Evolutionary conservation across 495 filamentous ascomycete genomes (phyloP), one percentile per base, ranked within the genome.

Genomic region (Penicillium waksmanii): DNA sequence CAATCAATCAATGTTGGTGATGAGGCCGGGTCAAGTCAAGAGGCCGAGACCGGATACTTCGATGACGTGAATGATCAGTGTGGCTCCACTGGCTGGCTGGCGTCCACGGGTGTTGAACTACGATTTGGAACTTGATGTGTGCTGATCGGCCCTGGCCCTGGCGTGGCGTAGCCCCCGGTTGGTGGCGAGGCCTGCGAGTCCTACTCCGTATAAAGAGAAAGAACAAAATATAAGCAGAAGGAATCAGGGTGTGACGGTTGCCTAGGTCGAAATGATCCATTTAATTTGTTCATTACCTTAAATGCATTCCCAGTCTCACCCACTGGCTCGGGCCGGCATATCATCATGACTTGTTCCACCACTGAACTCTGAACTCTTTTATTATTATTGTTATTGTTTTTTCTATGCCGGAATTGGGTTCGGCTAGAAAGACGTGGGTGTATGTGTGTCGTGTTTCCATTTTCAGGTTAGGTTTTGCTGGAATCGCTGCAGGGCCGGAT

Each of bases 61-160:
- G 46, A 2, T 48, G 46, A 48, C 46, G 46, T 48, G 42, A 25
- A 27, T 25, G 46, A 48, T 27, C 46, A 21, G 46, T 48, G 46
- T 17, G n/a, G 42, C 42, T 44, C 42, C 23, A 23, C 17, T 44
- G 42, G 17, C n/a, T 17, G 15, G 42, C 42, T 44, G 42, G 42
- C 17, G 42, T 44, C 36, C 36, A 1, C 3, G 36, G 15, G 4
- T n/a, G 36, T 38, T n/a, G 11, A n/a, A 38, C 36, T 38, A n/a
- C 36, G 5, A n/a, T 44, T 17, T 18, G 42, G n/a, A 44, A 3
- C 4, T 44, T 17, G 42, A 44, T 18, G 42, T 3, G 42, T 44
- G 17, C 42, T 44, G 42, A 44, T 19, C 42, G 42, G 42, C n/a
- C 40, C 42, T 19, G 42, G 42, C 9, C 17, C n/a, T 44, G 42